Percentiles rank a stretch among this genome's conserved stretches.
These are phyloP conservation scores for Fusarium sp. DNA, from an alignment of 2,329 filamentous ascomycete genomes.

Conservation along the genomic window DNA sequence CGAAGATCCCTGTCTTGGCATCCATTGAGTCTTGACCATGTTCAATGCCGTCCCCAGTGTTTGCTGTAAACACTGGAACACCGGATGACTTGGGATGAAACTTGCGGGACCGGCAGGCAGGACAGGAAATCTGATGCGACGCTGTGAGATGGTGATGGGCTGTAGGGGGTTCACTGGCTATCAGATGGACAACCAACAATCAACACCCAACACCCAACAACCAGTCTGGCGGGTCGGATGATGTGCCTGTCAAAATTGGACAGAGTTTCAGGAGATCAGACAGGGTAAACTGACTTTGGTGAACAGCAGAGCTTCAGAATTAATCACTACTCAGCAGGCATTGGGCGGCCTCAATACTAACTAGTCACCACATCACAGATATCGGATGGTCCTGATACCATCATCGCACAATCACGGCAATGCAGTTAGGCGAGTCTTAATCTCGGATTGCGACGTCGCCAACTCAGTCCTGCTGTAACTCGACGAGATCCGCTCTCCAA, in stretches of 20 bases:
- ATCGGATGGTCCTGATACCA: background rate
- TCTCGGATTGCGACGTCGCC: slow-evolving; percentile 10
- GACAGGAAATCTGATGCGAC: slow-evolving; percentile 9
- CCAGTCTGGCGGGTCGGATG: slow-evolving; percentile 26
- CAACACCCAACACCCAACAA: background rate
- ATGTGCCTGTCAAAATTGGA: slow-evolving; percentile 14
- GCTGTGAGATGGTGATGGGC: background rate
- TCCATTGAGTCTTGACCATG: background rate
- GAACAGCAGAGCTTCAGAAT: too few species aligned
- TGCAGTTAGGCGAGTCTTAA: slow-evolving; percentile 5
- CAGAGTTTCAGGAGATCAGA: background rate
- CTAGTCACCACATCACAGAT: too few species aligned
- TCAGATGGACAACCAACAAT: too few species aligned
- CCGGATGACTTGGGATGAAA: slow-evolving; percentile 40
- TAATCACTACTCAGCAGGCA: too few species aligned
- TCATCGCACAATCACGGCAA: slow-evolving; percentile 6
- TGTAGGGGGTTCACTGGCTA: too few species aligned
- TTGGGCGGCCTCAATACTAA: too few species aligned
- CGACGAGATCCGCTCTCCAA: slow-evolving; percentile 20
- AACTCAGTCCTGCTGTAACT: background rate
- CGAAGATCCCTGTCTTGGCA: slow-evolving; percentile 27
- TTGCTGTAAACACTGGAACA: slow-evolving; percentile 29
- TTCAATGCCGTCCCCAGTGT: slow-evolving; percentile 8
- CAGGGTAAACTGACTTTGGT: too few species aligned
- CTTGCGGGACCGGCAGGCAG: background rate